phyloP scores from a whole-genome alignment of 495 filamentous ascomycete species.

The Pseudomonodictys pantanalensis region DNA sequence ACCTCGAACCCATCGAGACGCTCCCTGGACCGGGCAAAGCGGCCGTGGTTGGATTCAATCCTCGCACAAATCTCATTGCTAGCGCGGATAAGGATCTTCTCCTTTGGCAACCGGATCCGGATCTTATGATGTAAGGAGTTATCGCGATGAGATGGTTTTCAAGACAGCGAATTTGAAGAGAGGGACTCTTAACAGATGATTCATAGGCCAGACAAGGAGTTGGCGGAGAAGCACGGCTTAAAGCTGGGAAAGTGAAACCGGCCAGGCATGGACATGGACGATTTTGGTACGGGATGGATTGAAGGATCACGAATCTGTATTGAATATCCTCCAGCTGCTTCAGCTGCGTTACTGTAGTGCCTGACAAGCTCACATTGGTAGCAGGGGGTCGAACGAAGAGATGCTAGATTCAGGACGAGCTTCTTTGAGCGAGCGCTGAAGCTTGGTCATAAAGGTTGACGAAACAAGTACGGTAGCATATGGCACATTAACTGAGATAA shows the following conservation, averaged over 20 bases:
- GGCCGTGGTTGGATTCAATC: slow-evolving; percentile 82
- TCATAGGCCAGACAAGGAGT: not conserved
- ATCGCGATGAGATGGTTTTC: too few species aligned
- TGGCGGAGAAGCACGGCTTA: not conserved
- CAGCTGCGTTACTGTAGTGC: too few species aligned
- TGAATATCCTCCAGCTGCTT: not conserved
- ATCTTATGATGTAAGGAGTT: slow-evolving; percentile 42
- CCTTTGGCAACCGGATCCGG: slow-evolving; percentile 83
- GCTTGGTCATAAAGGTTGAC: too few species aligned
- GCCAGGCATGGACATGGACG: not conserved
- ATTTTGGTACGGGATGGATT: too few species aligned
- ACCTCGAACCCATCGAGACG: slow-evolving; percentile 61
- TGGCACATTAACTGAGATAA: too few species aligned
- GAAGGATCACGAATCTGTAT: not conserved
- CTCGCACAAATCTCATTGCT: slow-evolving; percentile 82
- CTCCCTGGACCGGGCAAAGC: slow-evolving; percentile 65
- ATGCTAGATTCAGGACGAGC: too few species aligned
- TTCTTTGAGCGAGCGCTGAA: too few species aligned
- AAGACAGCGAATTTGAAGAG: too few species aligned
- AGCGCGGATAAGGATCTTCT: slow-evolving; percentile 83
- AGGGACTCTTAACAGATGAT: too few species aligned
- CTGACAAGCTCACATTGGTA: too few species aligned
- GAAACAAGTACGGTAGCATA: too few species aligned
- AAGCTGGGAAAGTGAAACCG: not conserved
- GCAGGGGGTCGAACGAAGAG: too few species aligned